Evolutionary conservation across 179 eudicot genomes (phyloP), one percentile per base, ranked within the genome.

Genomic region (Patellifolia procumbens): DNA sequence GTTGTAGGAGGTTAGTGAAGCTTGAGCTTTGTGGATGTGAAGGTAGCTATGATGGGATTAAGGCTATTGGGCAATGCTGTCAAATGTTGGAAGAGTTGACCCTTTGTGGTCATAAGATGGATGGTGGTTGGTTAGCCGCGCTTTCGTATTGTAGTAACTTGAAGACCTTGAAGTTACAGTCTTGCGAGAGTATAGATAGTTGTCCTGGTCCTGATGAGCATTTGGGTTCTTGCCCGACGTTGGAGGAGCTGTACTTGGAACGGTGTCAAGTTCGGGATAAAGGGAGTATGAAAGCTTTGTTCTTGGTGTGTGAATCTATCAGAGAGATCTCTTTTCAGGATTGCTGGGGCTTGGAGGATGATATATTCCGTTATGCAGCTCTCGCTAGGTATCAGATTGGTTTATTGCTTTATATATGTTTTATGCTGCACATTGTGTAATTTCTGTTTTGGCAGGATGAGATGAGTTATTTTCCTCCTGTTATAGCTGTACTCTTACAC

Each of bases 21-120:
- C 90, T 95, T 3, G 99, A 95, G 88, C 82, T 95, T 0, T 85
- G 85, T 69, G 98, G 98, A 61, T 93, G 97, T 70, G 97, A 91
- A 73, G 99, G 99, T 69, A 95, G 99, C 76, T 95, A 89, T 78
- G 99, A 95, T 74, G 99, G 99, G 84, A 88, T 95, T 62, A 93
- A 89, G 83, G 97, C 99, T 3, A 85, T 95, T 28, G 99, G 97
- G 32, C 93, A 89, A 74, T 95, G 99, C 34, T 95, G 99, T 80
- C 95, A 81, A 31, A 95, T 95, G 99, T 78, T 95, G 51, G 99
- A 95, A 81, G 97, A 92, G 81, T 80, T 95, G 82, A 93, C 91
- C 10, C 45, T 95, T 28, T 79, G 77, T 78, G 85, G 89, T 60
- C 97, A 91, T 69, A 86, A 83, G 79, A 87, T 95, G 90, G 99